Evolutionary conservation across 306 rosid species (phyloP).

Genomic region (Begonia masoniana): DNA sequence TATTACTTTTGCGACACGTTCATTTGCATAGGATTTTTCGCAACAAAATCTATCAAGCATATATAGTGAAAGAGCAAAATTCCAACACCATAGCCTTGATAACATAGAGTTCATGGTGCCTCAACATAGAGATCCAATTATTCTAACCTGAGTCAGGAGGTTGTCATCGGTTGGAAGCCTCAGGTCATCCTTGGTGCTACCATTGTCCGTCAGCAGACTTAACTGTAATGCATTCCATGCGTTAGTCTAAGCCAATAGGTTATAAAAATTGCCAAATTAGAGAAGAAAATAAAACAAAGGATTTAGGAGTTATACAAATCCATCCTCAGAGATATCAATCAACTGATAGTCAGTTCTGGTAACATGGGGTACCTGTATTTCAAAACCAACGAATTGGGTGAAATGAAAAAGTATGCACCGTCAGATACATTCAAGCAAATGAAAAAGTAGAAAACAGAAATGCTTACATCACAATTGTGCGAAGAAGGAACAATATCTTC

Average conservation of each 20-base stretch:
- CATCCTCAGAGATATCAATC: conserved; percentile 1
- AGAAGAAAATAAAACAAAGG: background rate
- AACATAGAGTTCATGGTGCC: background rate
- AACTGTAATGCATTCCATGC: conserved; percentile 3
- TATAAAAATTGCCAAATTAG: background rate
- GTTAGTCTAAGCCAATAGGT: background rate
- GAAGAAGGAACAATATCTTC: conserved; percentile 1
- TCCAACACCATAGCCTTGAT: too few relatives aligned
- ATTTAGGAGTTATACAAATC: background rate
- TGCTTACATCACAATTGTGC: background rate
- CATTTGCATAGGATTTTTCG: too few relatives aligned
- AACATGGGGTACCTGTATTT: background rate
- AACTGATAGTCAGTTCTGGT: background rate
- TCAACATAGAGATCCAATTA: background rate
- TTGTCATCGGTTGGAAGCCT: conserved; percentile 20
- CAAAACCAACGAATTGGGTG: background rate
- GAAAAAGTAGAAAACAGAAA: background rate
- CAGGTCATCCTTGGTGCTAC: conserved; percentile 22
- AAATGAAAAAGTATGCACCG: background rate
- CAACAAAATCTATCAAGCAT: too few relatives aligned
- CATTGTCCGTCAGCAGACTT: conserved; percentile 19
- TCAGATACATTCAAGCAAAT: too few relatives aligned
- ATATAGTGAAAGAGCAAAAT: too few relatives aligned
- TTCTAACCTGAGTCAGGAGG: conserved; percentile 16
- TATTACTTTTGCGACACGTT: too few relatives aligned